These are phyloP conservation scores for Rehmannia glutinosa DNA, from an alignment of 257 asterid genomes.

Conservation along the genomic window DNA sequence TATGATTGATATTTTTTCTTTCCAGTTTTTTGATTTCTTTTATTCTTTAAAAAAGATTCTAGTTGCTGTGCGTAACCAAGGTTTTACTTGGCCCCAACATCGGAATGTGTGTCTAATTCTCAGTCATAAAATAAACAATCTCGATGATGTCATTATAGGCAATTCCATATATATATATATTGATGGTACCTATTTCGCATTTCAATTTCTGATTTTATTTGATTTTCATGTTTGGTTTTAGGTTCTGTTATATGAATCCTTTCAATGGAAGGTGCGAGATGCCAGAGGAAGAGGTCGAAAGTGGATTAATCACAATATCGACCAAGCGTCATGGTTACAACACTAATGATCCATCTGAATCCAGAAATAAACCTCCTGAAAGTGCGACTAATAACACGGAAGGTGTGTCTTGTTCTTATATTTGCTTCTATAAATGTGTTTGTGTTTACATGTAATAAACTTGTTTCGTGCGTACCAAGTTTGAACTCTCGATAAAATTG, in stretches of 20 bases:
- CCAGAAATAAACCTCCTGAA: slow-evolving; percentile 14
- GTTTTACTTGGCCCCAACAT: background rate
- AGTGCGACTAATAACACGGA: slow-evolving; percentile 2
- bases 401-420: slow-evolving; percentile 6
- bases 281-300: slow-evolving; percentile 54
- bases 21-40: background rate
- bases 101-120: background rate
- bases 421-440: background rate
- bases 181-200: background rate
- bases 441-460: no score
- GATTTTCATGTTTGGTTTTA: slow-evolving; percentile 22
- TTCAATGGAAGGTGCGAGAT: slow-evolving; percentile 50
- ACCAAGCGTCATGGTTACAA: slow-evolving; percentile 34
- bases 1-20: background rate
- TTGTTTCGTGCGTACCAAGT: no score
- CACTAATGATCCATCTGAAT: slow-evolving; percentile 16
- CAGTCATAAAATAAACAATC: background rate
- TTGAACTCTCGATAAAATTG: no score
- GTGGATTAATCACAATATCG: slow-evolving; percentile 53
- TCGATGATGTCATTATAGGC: background rate
- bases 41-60: background rate
- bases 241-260: slow-evolving; percentile 84
- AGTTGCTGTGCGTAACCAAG: background rate
- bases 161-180: background rate
- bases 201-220: background rate